Evolutionary conservation across 2,329 filamentous ascomycete species (phyloP), one percentile per base, ranked within the genome.

Genomic region (Penicillium psychrosexuale): DNA sequence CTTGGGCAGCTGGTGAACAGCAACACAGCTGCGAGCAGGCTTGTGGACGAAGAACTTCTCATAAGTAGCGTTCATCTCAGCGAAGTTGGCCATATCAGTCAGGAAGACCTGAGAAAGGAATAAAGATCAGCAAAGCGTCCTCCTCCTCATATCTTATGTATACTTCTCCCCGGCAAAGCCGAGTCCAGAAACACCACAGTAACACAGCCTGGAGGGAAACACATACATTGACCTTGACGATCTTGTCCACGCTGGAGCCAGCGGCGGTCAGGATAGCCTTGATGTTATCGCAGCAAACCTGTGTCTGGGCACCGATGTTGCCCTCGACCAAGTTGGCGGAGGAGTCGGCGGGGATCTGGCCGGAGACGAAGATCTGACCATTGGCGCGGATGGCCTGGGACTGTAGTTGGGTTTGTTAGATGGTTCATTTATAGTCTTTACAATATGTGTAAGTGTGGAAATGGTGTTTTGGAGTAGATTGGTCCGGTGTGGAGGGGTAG

Each of bases 61-160:
- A 68, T 90, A 91, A 46, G 87, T 81, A 64, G 81, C 81, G 73
- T 91, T 91, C 85, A 91, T 90, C 70, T 86, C 84, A 47, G 83
- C 86, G 71, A 97, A 97, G 77, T 94, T 82, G 60, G 82, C 84
- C 93, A 97, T 97, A 75, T 95, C 89, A 47, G 88, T 87, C 59
- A 97, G 78, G 82, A 97, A 97, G 70, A 96, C 88, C 75, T 77
- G 30, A 38, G 30, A 27, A 9, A 28, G 12, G n/a, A 33, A 33
- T 22, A 12, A n/a, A 45, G 3, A 42, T 49, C 38, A 34, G 53
- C 36, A 47, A 31, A 34, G 5, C 7, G 24, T 27, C 17, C n/a
- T 27, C 17, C n/a, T 38, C 5, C 22, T 22, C 36, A 30, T 30
- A 24, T 7, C 37, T 38, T 49, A 17, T 9, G 17, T 40, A 42